Percentiles rank a stretch among this genome's conserved stretches.
Evolutionary conservation across 2,329 filamentous ascomycete genomes (phyloP).

Genomic region (Blastomyces emzantsi): DNA sequence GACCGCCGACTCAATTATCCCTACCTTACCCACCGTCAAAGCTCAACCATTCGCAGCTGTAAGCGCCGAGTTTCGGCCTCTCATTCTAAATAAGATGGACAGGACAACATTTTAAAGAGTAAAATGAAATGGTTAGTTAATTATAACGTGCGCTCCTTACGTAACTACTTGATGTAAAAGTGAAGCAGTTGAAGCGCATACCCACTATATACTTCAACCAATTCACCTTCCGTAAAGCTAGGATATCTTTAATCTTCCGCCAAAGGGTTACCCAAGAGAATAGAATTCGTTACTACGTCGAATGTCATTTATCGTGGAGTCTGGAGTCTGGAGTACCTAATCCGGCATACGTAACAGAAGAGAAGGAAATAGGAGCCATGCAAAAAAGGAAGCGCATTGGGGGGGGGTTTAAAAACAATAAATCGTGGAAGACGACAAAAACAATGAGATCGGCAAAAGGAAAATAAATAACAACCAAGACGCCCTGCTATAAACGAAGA

Average conservation of each 20-base stretch:
- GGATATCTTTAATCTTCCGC: background rate
- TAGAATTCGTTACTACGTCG: background rate
- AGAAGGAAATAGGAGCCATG: background rate
- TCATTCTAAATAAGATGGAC: too few relatives aligned
- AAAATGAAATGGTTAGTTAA: background rate
- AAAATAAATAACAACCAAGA: background rate
- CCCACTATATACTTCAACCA: background rate
- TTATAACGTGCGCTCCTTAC: background rate
- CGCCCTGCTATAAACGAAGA: constrained; percentile 1
- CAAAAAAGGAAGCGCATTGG: background rate
- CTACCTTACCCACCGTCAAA: background rate
- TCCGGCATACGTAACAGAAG: background rate
- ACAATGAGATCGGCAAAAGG: background rate
- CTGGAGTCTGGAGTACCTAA: background rate
- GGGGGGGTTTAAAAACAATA: background rate
- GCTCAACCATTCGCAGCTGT: background rate
- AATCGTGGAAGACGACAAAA: background rate
- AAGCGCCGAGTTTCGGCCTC: background rate
- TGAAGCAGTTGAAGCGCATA: background rate
- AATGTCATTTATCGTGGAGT: background rate
- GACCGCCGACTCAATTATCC: background rate
- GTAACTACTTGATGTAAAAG: background rate
- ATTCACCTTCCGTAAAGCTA: background rate
- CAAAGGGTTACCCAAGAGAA: background rate
- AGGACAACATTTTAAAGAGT: too few relatives aligned